Conservation (phyloP, 2,329 filamentous ascomycete genomes). For the Epichloe uncinata region DNA sequence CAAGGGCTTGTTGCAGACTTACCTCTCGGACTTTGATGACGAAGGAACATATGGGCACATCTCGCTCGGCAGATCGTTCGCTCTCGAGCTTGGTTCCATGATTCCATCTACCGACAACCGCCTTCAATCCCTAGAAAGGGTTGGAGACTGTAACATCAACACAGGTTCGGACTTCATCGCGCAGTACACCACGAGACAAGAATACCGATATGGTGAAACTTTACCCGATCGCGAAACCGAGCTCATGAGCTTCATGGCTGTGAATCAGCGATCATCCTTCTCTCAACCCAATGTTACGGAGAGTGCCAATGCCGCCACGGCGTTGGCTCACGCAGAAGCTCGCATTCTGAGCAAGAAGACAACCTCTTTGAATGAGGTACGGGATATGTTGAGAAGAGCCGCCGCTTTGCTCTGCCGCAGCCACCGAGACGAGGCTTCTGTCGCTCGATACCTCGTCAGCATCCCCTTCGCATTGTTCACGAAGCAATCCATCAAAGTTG, state of each 20-base stretch:
- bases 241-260: constrained; percentile 47
- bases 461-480: constrained; percentile 91
- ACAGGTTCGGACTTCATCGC: constrained; percentile 92
- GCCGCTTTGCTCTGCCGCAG: constrained; percentile 76
- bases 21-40: constrained; percentile 88
- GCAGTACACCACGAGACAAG: constrained; percentile 92
- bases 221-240: constrained; percentile 55
- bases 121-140: constrained; percentile 65
- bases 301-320: constrained; percentile 45
- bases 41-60: constrained; percentile 85
- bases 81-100: constrained; percentile 76
- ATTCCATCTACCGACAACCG: constrained; percentile 81
- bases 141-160: constrained; percentile 66
- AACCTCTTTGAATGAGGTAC: constrained; percentile 60
- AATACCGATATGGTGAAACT: constrained; percentile 79
- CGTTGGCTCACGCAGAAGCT: constrained; percentile 60
- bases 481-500: constrained; percentile 89
- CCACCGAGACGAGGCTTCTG: constrained; percentile 59
- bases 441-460: constrained; percentile 76
- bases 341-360: constrained; percentile 55
- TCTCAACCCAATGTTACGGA: constrained; percentile 38
- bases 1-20: constrained; percentile 90
- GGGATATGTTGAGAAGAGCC: constrained; percentile 70
- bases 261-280: constrained; percentile 39
- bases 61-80: constrained; percentile 85